Percentiles rank a stretch among this genome's conserved stretches.
phyloP scores from a whole-genome alignment of 345 rosid species.

The Bruguiera sexangula region DNA sequence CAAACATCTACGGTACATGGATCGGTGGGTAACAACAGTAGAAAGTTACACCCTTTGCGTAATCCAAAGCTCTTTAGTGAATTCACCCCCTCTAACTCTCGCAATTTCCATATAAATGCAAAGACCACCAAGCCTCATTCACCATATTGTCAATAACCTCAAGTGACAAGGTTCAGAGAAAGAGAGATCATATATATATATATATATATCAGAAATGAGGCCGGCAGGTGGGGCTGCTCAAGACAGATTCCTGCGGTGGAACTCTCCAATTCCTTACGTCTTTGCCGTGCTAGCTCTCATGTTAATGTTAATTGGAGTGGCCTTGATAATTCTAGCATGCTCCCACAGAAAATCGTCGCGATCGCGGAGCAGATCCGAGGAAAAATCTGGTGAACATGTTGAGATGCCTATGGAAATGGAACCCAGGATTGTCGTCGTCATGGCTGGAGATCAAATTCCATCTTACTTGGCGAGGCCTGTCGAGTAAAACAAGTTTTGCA shows the following conservation, averaged over 20 bases:
- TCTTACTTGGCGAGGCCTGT: conserved; percentile 52
- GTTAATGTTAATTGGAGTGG: conserved; percentile 43
- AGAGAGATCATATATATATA: neutral
- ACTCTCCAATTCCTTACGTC: conserved; percentile 50
- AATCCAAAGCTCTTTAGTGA: too few relatives aligned
- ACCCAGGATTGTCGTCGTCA: conserved; percentile 63
- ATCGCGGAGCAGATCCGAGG: neutral
- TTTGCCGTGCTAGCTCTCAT: conserved; percentile 46
- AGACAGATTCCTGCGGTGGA: conserved; percentile 24
- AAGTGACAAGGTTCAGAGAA: neutral
- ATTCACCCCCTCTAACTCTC: neutral
- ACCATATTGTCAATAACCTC: neutral
- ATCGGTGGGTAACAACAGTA: too few relatives aligned
- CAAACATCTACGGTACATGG: too few relatives aligned
- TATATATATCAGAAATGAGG: conserved; percentile 29
- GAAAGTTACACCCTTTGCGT: too few relatives aligned
- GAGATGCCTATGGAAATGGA: conserved; percentile 44
- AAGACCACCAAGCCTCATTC: neutral
- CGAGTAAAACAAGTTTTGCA: neutral
- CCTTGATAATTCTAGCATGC: conserved; percentile 47
- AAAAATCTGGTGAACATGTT: conserved; percentile 17
- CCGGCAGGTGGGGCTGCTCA: conserved; percentile 17
- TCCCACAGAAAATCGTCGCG: conserved; percentile 24
- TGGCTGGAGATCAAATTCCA: conserved; percentile 64
- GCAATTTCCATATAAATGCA: conserved; percentile 23